Evolutionary conservation across 768 basidiomycete species (phyloP), one percentile per base, ranked within the genome.

Genomic region (Glaciozyma martinii): DNA sequence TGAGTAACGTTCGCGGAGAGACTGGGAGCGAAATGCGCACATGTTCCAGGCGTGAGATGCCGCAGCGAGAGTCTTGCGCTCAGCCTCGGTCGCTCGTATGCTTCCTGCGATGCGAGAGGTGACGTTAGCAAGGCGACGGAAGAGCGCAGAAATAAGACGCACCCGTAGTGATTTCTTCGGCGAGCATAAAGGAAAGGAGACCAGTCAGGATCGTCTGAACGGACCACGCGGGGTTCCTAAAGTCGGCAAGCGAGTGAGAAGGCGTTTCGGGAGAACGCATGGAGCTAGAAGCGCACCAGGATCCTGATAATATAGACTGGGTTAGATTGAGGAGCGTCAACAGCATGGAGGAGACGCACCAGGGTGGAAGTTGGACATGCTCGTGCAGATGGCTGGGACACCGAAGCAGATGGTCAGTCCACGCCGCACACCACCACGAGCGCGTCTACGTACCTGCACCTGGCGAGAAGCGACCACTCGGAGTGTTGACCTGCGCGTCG

Each of bases 171-270:
- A 97, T 91, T 77, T 95, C 92, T 71, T 95, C 90, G 1, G 88
- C 86, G 56, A 93, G 80, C 92, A 94, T 94, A 79, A 95, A 95
- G 6, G 88, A 90, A 56, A 94, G 78, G 25, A 98, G 81, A 25
- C 95, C 95, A 9, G 67, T 65, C 27, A 74, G 55, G 60, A 94
- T 94, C 18, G 91, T 94, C 27, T 89, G 87, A 16, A 93, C 89
- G 73, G 88, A 90, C 91, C 91, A 94, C 2, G 90, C 89, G 9
- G 91, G 91, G 76, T 92, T 92, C 91, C 90, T 56, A 9, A 21
- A 23, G 30, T 3, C 10, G 10, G 37, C 10, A 40, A 6, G 37
- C 37, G 7, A 13, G 37, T 40, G 37, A 40, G 37, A 6, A 12
- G 37, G 12, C n/a, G 37, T 40, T 40, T 40, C 33, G 33, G 5